phyloP scores from a whole-genome alignment of 1,284 basidiomycete genomes.

The Cryptococcus depauperatus region DNA sequence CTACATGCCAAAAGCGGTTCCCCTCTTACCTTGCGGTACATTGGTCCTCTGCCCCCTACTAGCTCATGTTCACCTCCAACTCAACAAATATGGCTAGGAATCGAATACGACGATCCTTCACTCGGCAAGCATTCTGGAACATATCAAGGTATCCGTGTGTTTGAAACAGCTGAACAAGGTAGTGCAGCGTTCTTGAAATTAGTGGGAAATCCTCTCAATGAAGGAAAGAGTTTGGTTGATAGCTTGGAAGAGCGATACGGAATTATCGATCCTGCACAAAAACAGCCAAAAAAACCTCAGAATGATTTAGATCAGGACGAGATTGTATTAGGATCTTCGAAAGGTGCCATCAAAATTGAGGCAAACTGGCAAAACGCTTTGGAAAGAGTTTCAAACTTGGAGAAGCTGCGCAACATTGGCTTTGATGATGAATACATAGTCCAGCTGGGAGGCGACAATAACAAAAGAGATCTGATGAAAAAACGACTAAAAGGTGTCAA shows the following conservation, averaged over 20 bases:
- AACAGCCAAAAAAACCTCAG: background rate
- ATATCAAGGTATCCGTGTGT: slow-evolving; percentile 71
- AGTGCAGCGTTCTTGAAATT: slow-evolving; percentile 40
- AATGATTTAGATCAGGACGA: slow-evolving; percentile 10
- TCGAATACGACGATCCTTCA: slow-evolving; percentile 84
- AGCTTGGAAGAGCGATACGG: slow-evolving; percentile 68
- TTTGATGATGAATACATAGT: slow-evolving; percentile 60
- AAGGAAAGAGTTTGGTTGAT: slow-evolving; percentile 63
- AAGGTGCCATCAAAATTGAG: slow-evolving; percentile 73
- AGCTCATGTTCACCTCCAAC: background rate
- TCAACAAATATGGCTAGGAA: slow-evolving; percentile 63
- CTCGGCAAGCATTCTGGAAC: slow-evolving; percentile 81
- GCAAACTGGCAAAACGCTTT: slow-evolving; percentile 72
- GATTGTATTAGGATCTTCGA: slow-evolving; percentile 70
- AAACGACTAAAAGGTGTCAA: slow-evolving; percentile 48
- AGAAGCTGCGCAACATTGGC: slow-evolving; percentile 65
- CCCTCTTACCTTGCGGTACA: slow-evolving; percentile 37
- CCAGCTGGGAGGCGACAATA: slow-evolving; percentile 49
- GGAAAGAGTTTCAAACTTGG: slow-evolving; percentile 59
- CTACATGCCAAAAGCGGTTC: slow-evolving; percentile 26
- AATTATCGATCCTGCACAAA: slow-evolving; percentile 1
- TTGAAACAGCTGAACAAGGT: slow-evolving; percentile 45
- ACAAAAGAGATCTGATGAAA: slow-evolving; percentile 18
- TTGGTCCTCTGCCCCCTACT: slow-evolving; percentile 30
- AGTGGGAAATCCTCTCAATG: slow-evolving; percentile 20